Evolutionary conservation across 352 stramenopile genomes (phyloP), one percentile per base, ranked within the genome.

Genomic region (Elongisporangium undulatum): DNA sequence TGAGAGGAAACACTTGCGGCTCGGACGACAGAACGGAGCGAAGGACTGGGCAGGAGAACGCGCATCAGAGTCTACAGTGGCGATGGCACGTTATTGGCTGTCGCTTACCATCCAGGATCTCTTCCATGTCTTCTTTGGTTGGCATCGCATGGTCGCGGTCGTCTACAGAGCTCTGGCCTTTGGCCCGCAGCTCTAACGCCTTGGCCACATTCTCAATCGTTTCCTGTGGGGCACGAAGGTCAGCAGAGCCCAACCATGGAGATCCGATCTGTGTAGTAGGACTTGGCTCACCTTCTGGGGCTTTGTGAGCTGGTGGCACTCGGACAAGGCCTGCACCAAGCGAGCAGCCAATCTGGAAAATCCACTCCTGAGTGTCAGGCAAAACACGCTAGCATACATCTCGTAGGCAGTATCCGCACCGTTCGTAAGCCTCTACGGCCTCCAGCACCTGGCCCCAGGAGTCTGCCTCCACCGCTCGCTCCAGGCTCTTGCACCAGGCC

Each of bases 351-450:
- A 70, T 59, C 77, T 87, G 38, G 12, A 58, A 29, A 38, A 16
- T 22, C 24, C 41, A 50, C 19, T 13, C 51, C 3, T 20, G 53
- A 7, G 4, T 39, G 23, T 45, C 34, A 45, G 34, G 12, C 10
- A 9, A 21, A 17, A 48, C 24, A 16, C 21, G 5, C 23, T 26
- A 52, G 15, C 3, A 4, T 16, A 21, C n/a, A 19, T 66, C 13
- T 29, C 45, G 50, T 34, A 52, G 15, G 4, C n/a, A 17, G 24
- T 7, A 7, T 34, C 67, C 68, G 15, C 56, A 90, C 80, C 75
- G 56, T 58, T 91, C 81, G 55, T 91, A 91, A 34, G 77, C 77
- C 55, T 91, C 81, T n/a, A 91, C 79, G 3, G 81, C 79, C 53
- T 91, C 81, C n/a, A 89, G 56, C 38, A 91, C 74, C 58, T 91